Base-by-base conservation (phyloP, 2,329 filamentous ascomycete genomes). In the Clonostachys solani region DNA sequence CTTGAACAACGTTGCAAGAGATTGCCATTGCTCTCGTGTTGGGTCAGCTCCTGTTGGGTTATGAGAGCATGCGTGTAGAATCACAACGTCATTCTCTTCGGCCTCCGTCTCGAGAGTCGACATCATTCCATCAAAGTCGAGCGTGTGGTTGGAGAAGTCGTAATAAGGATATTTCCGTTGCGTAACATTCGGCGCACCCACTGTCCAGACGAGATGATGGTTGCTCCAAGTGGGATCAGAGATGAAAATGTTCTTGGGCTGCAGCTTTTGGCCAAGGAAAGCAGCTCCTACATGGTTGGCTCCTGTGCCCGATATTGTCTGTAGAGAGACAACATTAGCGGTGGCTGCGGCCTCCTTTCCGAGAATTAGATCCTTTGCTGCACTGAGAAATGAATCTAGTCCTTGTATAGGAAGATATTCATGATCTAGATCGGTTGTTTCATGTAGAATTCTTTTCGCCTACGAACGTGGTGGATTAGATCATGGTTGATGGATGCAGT, bases 331-430 rank as follows among this genome's bases (percentile, higher is more conserved):
- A 5, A 63, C 50, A 12, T 46, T 10, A 16, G 12, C 44, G 15
- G 33, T 18, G 7, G 47, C 45, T 12, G 13, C 17, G 12, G 47
- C 49, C n/a, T 33, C 34, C 29, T 16, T 12, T 3, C 50, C 51
- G 6, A 66, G 55, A 9, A 60, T 43, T 3, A 68, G 49, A 18
- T 57, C 42, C 34, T 53, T 52, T 6, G 63, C 59, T 7, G 38
- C 51, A 8, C 50, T 47, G 15, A 62, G 40, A 71, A 95, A 92
- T 49, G 84, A 76, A 43, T 82, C 69, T 47, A 95, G 78, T 61
- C 92, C 92, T 50, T 87, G 84, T 63, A 96, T 96, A 49, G 90
- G 90, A 46, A 94, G 86, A 69, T 96, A 96, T 77, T 96, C 92
- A 75, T 96, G 89, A 73, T 96, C 92, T 56, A 92, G 75, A 51